phyloP scores from a whole-genome alignment of 805 yeast genomes.

The Yarrowia yakushimensis region DNA sequence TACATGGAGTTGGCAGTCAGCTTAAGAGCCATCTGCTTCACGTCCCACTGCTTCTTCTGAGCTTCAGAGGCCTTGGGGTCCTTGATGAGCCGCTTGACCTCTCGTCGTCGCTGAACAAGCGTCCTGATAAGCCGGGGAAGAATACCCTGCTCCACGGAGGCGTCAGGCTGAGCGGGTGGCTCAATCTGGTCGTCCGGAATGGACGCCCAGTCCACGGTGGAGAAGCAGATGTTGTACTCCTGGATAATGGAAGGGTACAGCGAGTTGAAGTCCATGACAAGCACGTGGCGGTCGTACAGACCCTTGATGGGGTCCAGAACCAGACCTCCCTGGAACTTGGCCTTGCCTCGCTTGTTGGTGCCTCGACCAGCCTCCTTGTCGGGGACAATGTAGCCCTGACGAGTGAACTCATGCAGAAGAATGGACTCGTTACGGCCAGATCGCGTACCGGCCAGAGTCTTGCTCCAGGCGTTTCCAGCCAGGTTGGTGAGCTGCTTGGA shows the following conservation, averaged over 20 bases:
- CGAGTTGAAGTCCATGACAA: constrained; percentile 98
- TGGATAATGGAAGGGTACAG: constrained; percentile 96
- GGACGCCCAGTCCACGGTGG: constrained; percentile 75
- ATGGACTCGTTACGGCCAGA: constrained; percentile 94
- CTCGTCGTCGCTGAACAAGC: constrained; percentile 86
- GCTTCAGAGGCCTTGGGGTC: constrained; percentile 59
- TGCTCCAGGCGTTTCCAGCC: constrained; percentile 97
- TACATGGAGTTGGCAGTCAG: constrained; percentile 99
- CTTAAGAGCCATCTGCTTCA: constrained; percentile 92
- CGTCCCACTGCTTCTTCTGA: constrained; percentile 80
- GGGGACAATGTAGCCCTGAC: constrained; percentile 78
- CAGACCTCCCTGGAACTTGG: constrained; percentile 85
- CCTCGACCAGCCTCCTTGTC: constrained; percentile 58
- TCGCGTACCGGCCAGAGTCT: constrained; percentile 89
- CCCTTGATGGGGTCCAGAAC: constrained; percentile 98
- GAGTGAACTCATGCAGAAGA: constrained; percentile 83
- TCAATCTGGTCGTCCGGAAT: constrained; percentile 49
- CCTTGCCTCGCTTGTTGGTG: constrained; percentile 53
- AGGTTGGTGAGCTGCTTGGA: constrained; percentile 87
- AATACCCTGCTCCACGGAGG: constrained; percentile 66
- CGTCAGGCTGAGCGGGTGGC: constrained; percentile 65
- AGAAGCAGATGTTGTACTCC: constrained; percentile 94
- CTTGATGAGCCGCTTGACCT: constrained; percentile 81
- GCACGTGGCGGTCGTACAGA: constrained; percentile 76
- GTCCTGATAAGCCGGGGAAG: constrained; percentile 79